Conservation (phyloP, 768 basidiomycete species). For the Lactifluus piperatus region DNA sequence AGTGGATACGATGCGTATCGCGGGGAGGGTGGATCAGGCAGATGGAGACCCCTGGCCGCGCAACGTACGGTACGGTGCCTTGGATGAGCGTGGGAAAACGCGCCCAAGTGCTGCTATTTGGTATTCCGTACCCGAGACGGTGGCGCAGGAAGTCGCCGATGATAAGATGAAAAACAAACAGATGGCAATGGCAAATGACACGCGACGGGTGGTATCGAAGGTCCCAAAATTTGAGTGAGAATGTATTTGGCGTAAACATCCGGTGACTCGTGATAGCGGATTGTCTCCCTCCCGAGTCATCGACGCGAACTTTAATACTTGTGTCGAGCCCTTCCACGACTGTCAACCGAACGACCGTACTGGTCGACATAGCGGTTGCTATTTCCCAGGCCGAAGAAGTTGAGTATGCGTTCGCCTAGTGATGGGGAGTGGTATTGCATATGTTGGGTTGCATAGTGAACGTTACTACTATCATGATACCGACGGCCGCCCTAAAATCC, state of each 20-base stretch:
- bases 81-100: slow-evolving; percentile 4
- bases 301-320: slow-evolving; percentile 10
- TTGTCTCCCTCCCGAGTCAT: slow-evolving; percentile 1
- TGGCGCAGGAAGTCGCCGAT: slow-evolving; percentile 5
- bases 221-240: slow-evolving; percentile 10
- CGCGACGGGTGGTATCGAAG: slow-evolving; percentile 13
- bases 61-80: background rate
- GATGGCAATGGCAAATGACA: slow-evolving; percentile 6
- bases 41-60: background rate
- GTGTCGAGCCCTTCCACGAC: background rate
- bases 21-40: background rate
- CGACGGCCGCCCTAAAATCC: background rate
- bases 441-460: background rate
- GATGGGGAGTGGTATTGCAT: slow-evolving; percentile 18
- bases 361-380: slow-evolving; percentile 33
- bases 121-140: background rate
- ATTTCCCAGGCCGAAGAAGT: slow-evolving; percentile 30
- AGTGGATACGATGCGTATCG: background rate
- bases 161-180: slow-evolving; percentile 5
- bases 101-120: slow-evolving; percentile 4
- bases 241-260: slow-evolving; percentile 10
- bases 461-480: slow-evolving; percentile 13
- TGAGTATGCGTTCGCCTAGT: slow-evolving; percentile 32
- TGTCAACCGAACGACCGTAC: slow-evolving; percentile 32
- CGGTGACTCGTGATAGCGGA: slow-evolving; percentile 8